Evolutionary conservation across 2,329 filamentous ascomycete genomes (phyloP), one percentile per base, ranked within the genome.

Genomic region (Colletotrichum truncatum): DNA sequence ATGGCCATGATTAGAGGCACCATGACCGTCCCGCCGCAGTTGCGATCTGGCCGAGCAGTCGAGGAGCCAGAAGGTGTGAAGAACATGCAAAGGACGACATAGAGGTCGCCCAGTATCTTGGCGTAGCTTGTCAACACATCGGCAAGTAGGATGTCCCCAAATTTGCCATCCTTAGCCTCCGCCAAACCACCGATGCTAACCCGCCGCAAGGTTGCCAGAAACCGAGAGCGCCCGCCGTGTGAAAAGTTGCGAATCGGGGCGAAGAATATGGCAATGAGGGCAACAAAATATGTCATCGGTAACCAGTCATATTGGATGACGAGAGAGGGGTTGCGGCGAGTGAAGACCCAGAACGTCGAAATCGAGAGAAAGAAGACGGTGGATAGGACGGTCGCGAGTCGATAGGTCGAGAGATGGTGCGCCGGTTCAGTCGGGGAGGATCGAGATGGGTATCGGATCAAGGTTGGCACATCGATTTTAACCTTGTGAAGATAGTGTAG

Each of bases 61-160:
- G 93, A 93, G 54, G 91, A 91, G 41, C 89, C 87, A 4, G 86
- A 86, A 4, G 85, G 80, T 1, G 87, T 87, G 73, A 97, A 87
- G 77, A 97, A 94, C 95, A 98, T 97, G 87, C 94, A 98, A 26
- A 94, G 79, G 49, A 90, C 90, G 59, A 98, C 91, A 76, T 94
- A 98, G 11, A 98, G 81, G 77, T 99, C 96, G 23, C 91, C 95
- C 26, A 97, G 84, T 28, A 98, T 92, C 77, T 97, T 97, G 67
- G 95, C 91, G 77, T 98, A 99, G 73, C 93, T 97, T 41, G 96
- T 99, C 71, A 98, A 81, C 59, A 94, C 95, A 85, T 99, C 96
- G 32, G 96, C 94, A 16, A 99, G 87, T 64, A 99, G 81, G 55
- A 98, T 91, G 75, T 99, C 96, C 60, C 93, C 95, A 73, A 98